Conservation (phyloP, 768 basidiomycete species). For the Amanita molliuscula region DNA sequence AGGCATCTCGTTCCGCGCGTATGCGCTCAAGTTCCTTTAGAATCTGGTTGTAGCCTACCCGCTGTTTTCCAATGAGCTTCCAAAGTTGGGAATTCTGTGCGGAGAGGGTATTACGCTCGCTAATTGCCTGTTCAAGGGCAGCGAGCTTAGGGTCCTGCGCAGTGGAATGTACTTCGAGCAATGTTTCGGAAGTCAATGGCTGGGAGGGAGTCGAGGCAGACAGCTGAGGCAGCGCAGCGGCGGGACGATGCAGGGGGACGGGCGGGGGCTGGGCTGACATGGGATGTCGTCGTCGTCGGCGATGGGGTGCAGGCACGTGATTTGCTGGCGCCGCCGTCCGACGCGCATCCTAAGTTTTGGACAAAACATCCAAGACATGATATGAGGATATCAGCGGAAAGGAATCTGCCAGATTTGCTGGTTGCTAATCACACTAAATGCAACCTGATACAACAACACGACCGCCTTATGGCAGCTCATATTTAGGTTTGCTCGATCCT, state of each 20-base stretch:
- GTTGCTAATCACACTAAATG: too few relatives aligned
- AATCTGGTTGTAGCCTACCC: slow-evolving; percentile 68
- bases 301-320: too few relatives aligned
- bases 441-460: too few relatives aligned
- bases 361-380: too few relatives aligned
- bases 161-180: slow-evolving; percentile 44
- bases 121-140: slow-evolving; percentile 69
- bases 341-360: too few relatives aligned
- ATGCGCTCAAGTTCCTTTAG: slow-evolving; percentile 82
- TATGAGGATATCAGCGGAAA: too few relatives aligned
- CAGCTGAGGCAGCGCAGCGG: neutral
- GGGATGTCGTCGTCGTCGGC: neutral
- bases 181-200: slow-evolving; percentile 36
- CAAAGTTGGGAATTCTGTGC: slow-evolving; percentile 86
- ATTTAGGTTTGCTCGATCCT: too few relatives aligned
- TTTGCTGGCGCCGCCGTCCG: too few relatives aligned
- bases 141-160: slow-evolving; percentile 44
- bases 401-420: too few relatives aligned
- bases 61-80: slow-evolving; percentile 92
- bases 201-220: neutral
- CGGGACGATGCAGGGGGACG: neutral
- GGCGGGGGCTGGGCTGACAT: slow-evolving; percentile 2
- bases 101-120: slow-evolving; percentile 72
- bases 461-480: too few relatives aligned
- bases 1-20: slow-evolving; percentile 67